Percentiles rank a stretch among this genome's conserved stretches.
Evolutionary conservation across 305 asterid species (phyloP).

Genomic region (Fraxinus sp.): DNA sequence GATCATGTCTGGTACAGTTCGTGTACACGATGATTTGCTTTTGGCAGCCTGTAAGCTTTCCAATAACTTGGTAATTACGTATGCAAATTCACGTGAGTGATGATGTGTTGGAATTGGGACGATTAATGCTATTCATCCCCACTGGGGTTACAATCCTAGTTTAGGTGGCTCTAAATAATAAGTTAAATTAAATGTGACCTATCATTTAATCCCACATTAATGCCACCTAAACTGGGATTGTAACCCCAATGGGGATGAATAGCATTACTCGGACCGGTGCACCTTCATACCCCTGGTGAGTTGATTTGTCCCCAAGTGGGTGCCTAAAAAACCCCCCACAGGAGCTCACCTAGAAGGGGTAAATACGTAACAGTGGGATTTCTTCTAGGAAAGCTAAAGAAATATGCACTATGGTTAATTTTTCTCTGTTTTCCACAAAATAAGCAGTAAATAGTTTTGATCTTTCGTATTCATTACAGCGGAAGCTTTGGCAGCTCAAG

Average conservation of each 20-base stretch:
- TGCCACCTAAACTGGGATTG: no score
- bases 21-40: slow-evolving; percentile 84
- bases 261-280: not conserved
- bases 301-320: not conserved
- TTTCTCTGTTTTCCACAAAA: not conserved
- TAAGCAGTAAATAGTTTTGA: not conserved
- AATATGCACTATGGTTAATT: not conserved
- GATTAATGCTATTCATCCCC: no score
- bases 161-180: no score
- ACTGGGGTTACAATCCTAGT: no score
- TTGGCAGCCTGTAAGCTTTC: slow-evolving; percentile 79
- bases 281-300: not conserved
- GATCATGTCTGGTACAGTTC: slow-evolving; percentile 87
- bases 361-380: not conserved
- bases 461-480: slow-evolving; percentile 42
- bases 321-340: not conserved
- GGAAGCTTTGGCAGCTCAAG: slow-evolving; percentile 74
- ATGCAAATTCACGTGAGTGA: not conserved
- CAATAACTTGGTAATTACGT: not conserved
- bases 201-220: no score
- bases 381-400: not conserved
- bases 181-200: no score
- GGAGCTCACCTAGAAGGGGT: not conserved
- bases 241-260: no score
- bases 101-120: not conserved